phyloP scores from a whole-genome alignment of 2,329 filamentous ascomycete species.

The Coniochaeta sp. region DNA sequence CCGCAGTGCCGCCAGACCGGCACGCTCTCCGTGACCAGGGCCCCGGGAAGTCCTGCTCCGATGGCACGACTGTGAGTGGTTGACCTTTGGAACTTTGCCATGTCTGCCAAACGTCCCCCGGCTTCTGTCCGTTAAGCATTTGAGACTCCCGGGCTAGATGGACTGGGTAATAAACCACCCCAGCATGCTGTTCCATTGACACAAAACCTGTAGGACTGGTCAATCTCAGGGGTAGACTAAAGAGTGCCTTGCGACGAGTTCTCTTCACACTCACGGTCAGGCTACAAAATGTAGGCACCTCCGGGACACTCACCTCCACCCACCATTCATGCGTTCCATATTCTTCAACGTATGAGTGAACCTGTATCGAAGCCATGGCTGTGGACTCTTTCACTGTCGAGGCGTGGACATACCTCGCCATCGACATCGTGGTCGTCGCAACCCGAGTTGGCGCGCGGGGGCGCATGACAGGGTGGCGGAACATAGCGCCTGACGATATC shows the following conservation, averaged over 20 bases:
- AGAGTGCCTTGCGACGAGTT: too few species aligned
- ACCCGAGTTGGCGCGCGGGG: background rate
- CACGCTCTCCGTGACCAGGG: background rate
- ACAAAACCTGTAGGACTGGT: too few species aligned
- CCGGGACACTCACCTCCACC: too few species aligned
- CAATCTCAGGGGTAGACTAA: too few species aligned
- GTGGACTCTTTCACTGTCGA: background rate
- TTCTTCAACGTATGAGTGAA: background rate
- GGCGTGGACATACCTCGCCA: background rate
- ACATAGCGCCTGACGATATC: background rate
- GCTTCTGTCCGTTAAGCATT: background rate
- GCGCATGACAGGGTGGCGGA: background rate
- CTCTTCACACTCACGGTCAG: too few species aligned
- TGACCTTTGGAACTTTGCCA: background rate
- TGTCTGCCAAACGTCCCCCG: too few species aligned
- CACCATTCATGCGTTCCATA: background rate
- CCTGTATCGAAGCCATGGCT: background rate
- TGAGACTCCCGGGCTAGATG: background rate
- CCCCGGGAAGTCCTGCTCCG: background rate
- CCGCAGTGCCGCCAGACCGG: background rate
- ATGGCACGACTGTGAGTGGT: background rate
- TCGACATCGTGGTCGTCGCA: background rate
- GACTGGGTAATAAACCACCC: too few species aligned
- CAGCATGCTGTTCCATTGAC: too few species aligned
- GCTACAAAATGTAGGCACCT: too few species aligned